phyloP scores from a whole-genome alignment of 768 basidiomycete genomes.

The Suillus americanus region DNA sequence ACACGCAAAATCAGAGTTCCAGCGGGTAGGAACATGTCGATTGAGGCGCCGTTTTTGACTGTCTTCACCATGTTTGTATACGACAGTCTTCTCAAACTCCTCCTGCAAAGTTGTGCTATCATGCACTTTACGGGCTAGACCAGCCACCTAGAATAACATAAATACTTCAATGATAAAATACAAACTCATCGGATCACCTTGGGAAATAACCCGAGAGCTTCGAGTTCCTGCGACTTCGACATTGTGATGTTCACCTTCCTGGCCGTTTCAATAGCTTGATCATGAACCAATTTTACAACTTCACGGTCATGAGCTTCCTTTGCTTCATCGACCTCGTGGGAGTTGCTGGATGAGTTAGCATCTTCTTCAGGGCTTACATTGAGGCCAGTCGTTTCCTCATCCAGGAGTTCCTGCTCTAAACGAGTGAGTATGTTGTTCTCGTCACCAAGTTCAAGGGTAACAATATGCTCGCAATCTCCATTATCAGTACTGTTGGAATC shows the following conservation, averaged over 20 bases:
- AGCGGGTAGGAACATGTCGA: slow-evolving; percentile 22
- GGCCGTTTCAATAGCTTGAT: neutral
- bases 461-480: neutral
- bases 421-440: neutral
- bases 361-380: neutral
- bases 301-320: slow-evolving; percentile 19
- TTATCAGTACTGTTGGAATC: neutral
- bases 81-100: slow-evolving; percentile 25
- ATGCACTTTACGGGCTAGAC: slow-evolving; percentile 27
- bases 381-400: neutral
- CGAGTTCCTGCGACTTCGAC: neutral
- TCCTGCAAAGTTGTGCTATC: slow-evolving; percentile 23
- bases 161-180: neutral
- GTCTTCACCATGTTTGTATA: neutral
- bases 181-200: neutral
- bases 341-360: neutral
- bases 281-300: slow-evolving; percentile 9
- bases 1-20: slow-evolving; percentile 19
- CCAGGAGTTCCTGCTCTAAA: neutral
- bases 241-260: neutral
- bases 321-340: slow-evolving; percentile 13
- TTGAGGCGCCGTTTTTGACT: slow-evolving; percentile 19
- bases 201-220: neutral
- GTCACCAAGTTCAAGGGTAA: neutral
- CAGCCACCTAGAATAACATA: slow-evolving; percentile 20